phyloP scores from a whole-genome alignment of 2,329 filamentous ascomycete species.

The Coniochaeta ligniaria region DNA sequence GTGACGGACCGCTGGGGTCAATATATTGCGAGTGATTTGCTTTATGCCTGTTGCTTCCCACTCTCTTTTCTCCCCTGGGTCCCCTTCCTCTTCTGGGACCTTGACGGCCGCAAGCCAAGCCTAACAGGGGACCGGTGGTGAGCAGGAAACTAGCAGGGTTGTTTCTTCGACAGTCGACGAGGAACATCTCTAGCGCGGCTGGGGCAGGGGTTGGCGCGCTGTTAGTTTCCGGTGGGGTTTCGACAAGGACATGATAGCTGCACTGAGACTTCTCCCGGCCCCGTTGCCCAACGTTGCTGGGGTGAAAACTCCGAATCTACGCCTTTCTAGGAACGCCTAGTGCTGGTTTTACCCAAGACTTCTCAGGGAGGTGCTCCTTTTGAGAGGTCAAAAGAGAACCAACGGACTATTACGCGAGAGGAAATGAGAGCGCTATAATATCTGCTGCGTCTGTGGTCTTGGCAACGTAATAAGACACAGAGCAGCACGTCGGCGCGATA shows the following conservation, averaged over 20 bases:
- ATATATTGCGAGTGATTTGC: slow-evolving; percentile 3
- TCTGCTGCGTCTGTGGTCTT: neutral
- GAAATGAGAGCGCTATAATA: neutral
- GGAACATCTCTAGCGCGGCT: neutral
- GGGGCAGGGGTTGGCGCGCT: neutral
- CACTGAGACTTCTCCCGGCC: neutral
- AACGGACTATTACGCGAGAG: neutral
- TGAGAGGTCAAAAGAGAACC: neutral
- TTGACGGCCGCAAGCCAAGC: neutral
- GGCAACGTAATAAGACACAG: neutral
- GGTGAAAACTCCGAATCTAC: neutral
- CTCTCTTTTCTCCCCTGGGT: neutral
- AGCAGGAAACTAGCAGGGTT: neutral
- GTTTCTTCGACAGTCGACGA: neutral
- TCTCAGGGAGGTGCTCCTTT: neutral
- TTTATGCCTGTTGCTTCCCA: slow-evolving; percentile 1
- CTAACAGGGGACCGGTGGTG: neutral
- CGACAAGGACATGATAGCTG: neutral
- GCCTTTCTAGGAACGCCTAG: neutral
- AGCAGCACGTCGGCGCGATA: neutral
- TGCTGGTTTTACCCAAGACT: neutral
- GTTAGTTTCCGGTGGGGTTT: neutral
- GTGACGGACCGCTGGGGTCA: slow-evolving; percentile 1
- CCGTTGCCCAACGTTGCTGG: neutral
- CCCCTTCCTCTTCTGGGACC: neutral